Conservation (phyloP, 164 flowering plant genomes). For the Stephania yunnanensis region DNA sequence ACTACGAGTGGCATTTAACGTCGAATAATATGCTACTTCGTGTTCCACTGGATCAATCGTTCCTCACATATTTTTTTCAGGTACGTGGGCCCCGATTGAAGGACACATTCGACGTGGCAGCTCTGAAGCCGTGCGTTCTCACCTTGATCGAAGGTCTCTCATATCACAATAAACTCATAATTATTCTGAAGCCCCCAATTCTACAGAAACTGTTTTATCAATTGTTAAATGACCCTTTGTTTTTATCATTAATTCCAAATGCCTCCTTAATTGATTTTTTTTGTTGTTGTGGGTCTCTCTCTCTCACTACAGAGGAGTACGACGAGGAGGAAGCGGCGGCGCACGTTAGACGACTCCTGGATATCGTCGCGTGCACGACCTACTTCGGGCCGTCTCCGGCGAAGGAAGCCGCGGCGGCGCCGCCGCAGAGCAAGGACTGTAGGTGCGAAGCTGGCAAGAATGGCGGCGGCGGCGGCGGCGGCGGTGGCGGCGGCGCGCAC, state of each 20-base stretch:
- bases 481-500: conserved; percentile 26
- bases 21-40: background rate
- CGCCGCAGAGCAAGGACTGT: conserved; percentile 21
- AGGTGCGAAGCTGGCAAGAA: conserved; percentile 32
- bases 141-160: conserved; percentile 62
- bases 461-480: conserved; percentile 25
- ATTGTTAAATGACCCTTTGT: too few species aligned
- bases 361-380: conserved; percentile 87
- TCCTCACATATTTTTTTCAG: conserved; percentile 26
- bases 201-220: background rate
- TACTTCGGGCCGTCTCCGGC: conserved; percentile 57
- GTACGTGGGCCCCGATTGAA: conserved; percentile 71
- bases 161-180: background rate
- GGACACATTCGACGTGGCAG: conserved; percentile 84
- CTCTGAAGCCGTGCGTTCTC: conserved; percentile 75
- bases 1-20: background rate
- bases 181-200: background rate
- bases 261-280: background rate
- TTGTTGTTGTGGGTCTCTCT: too few species aligned
- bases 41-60: background rate
- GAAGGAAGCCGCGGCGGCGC: conserved; percentile 11
- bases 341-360: conserved; percentile 82
- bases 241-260: background rate
- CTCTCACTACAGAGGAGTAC: conserved; percentile 67
- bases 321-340: conserved; percentile 66